phyloP scores from a whole-genome alignment of 192 early-diverging fungal species.

The Entomortierella lignicola region DNA sequence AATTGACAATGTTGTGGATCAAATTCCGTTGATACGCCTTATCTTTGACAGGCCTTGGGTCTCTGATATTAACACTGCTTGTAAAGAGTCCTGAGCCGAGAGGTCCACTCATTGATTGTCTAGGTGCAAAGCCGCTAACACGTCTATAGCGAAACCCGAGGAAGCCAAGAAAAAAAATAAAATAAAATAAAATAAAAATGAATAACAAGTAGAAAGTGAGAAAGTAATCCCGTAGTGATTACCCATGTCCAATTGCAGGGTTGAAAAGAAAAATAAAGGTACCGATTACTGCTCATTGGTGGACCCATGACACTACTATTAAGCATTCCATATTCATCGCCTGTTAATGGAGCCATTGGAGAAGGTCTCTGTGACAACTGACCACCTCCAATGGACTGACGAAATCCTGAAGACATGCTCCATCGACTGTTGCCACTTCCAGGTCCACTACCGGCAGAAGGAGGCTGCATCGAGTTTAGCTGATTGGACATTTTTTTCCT shows the following conservation, averaged over 20 bases:
- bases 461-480: slow-evolving; percentile 11
- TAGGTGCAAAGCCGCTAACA: slow-evolving; percentile 17
- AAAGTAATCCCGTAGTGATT: no score
- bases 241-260: neutral
- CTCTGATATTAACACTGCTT: slow-evolving; percentile 10
- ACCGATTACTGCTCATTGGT: slow-evolving; percentile 19
- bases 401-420: slow-evolving; percentile 27
- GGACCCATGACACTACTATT: slow-evolving; percentile 43
- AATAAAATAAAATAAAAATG: neutral
- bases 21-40: slow-evolving; percentile 60
- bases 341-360: slow-evolving; percentile 27
- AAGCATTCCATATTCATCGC: slow-evolving; percentile 26
- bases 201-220: no score
- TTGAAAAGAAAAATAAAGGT: neutral
- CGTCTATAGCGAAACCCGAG: neutral
- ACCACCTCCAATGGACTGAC: slow-evolving; percentile 23
- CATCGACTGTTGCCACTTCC: slow-evolving; percentile 32
- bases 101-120: slow-evolving; percentile 29
- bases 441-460: slow-evolving; percentile 15
- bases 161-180: neutral
- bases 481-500: neutral
- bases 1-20: slow-evolving; percentile 64
- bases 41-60: slow-evolving; percentile 56
- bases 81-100: neutral
- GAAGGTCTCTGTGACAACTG: slow-evolving; percentile 40